These are phyloP conservation scores for Pleurotus platypus DNA, from an alignment of 768 basidiomycete species.

Conservation along the genomic window DNA sequence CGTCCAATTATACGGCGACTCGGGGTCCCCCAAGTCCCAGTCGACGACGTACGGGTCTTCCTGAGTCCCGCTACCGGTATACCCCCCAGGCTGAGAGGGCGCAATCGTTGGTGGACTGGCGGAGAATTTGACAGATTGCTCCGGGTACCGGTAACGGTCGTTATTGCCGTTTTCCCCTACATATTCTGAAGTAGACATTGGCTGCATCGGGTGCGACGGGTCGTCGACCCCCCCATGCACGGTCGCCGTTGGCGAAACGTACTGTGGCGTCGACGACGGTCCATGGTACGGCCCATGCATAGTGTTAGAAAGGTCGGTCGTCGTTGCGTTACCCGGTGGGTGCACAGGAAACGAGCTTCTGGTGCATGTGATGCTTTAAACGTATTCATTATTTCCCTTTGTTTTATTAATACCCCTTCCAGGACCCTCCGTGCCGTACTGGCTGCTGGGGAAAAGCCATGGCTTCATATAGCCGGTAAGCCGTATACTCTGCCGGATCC, in stretches of 20 bases:
- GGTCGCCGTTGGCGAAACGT: neutral
- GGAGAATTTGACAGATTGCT: slow-evolving; percentile 7
- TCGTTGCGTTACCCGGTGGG: neutral
- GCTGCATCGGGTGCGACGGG: slow-evolving; percentile 4
- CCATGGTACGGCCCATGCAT: neutral
- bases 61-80: slow-evolving; percentile 42
- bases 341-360: no score
- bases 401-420: no score
- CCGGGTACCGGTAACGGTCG: slow-evolving; percentile 8
- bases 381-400: no score
- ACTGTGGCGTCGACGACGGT: neutral
- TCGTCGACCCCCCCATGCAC: slow-evolving; percentile 5
- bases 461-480: no score
- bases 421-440: no score
- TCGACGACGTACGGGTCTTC: slow-evolving; percentile 52
- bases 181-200: slow-evolving; percentile 2
- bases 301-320: neutral
- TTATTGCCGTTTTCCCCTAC: slow-evolving; percentile 1
- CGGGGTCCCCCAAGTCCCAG: slow-evolving; percentile 47
- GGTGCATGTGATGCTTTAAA: no score
- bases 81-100: slow-evolving; percentile 18
- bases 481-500: no score
- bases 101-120: slow-evolving; percentile 6
- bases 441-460: no score
- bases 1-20: slow-evolving; percentile 57